Evolutionary conservation across 164 flowering plant genomes (phyloP).

Genomic region (Santalum album): DNA sequence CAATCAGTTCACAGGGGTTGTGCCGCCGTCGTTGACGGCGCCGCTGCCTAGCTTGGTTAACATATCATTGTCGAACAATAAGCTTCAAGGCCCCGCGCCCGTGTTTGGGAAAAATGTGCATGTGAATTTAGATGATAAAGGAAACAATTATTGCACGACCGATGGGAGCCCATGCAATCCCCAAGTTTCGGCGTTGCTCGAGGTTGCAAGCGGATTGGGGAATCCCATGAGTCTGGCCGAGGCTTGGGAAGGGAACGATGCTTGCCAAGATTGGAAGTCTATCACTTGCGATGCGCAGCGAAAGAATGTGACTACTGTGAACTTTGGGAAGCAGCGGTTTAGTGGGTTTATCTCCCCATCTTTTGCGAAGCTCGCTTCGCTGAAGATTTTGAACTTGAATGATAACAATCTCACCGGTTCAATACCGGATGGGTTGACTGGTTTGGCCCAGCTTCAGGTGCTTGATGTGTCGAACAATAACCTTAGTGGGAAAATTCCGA

Average conservation of each 20-base stretch:
- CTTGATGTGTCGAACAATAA: slow-evolving; percentile 50
- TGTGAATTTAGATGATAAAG: slow-evolving; percentile 6
- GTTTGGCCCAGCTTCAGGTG: slow-evolving; percentile 18
- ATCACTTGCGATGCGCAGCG: slow-evolving; percentile 8
- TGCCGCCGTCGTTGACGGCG: slow-evolving; percentile 23
- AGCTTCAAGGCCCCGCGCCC: slow-evolving; percentile 44
- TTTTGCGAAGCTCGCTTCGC: slow-evolving; percentile 26
- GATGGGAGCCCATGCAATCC: slow-evolving; percentile 5
- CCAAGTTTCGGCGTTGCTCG: slow-evolving; percentile 5
- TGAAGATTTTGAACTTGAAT: slow-evolving; percentile 24
- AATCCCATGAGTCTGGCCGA: slow-evolving; percentile 9
- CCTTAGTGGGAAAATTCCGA: slow-evolving; percentile 31
- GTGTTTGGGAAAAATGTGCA: slow-evolving; percentile 11
- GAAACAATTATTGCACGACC: slow-evolving; percentile 15
- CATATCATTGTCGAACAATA: slow-evolving; percentile 32
- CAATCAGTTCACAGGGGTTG: slow-evolving; percentile 36
- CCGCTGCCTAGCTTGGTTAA: slow-evolving; percentile 20
- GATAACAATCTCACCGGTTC: slow-evolving; percentile 34
- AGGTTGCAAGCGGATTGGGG: slow-evolving; percentile 5
- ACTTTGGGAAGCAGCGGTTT: slow-evolving; percentile 28
- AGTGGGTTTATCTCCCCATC: slow-evolving; percentile 40
- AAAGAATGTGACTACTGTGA: slow-evolving; percentile 15
- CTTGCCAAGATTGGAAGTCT: slow-evolving; percentile 6
- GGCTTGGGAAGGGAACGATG: slow-evolving; percentile 9
- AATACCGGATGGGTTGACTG: slow-evolving; percentile 30